phyloP scores from a whole-genome alignment of 805 yeast species.

The Schizosaccharomyces pombe region DNA sequence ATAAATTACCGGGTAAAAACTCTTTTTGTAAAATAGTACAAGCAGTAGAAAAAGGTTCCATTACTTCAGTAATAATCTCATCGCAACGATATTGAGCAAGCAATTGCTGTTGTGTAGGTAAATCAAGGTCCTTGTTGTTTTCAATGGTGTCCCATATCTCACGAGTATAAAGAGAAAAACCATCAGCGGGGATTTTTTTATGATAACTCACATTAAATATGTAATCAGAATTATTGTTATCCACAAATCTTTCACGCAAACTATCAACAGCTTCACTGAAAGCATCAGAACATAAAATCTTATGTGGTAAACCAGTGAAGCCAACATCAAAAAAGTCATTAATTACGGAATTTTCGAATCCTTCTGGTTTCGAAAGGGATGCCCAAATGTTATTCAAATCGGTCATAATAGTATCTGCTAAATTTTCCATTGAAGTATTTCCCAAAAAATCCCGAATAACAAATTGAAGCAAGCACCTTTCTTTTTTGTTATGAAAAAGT shows the following conservation, averaged over 20 bases:
- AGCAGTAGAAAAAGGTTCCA: slow-evolving; percentile 8
- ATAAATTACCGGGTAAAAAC: not conserved
- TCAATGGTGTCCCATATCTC: slow-evolving; percentile 90
- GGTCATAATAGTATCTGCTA: slow-evolving; percentile 40
- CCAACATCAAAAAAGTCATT: slow-evolving; percentile 65
- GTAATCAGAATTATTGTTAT: slow-evolving; percentile 13
- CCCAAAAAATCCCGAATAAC: slow-evolving; percentile 87
- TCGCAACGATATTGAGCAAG: slow-evolving; percentile 90
- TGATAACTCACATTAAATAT: slow-evolving; percentile 52
- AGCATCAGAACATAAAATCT: slow-evolving; percentile 51
- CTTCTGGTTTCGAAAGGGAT: slow-evolving; percentile 47
- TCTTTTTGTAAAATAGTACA: not conserved
- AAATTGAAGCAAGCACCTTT: slow-evolving; percentile 37
- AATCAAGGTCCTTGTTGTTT: slow-evolving; percentile 73
- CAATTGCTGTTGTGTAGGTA: slow-evolving; percentile 87
- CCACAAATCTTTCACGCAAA: slow-evolving; percentile 38
- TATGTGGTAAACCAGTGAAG: slow-evolving; percentile 67
- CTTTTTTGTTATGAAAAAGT: slow-evolving; percentile 40
- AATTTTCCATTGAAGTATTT: slow-evolving; percentile 51
- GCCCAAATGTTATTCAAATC: slow-evolving; percentile 68
- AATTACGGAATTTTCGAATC: slow-evolving; percentile 29
- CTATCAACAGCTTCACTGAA: slow-evolving; percentile 36
- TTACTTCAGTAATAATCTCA: slow-evolving; percentile 44
- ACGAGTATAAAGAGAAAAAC: slow-evolving; percentile 80
- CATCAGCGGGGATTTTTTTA: slow-evolving; percentile 75